Base-by-base conservation (phyloP, 331 rosid genomes). In the Dryas integrifolia region DNA sequence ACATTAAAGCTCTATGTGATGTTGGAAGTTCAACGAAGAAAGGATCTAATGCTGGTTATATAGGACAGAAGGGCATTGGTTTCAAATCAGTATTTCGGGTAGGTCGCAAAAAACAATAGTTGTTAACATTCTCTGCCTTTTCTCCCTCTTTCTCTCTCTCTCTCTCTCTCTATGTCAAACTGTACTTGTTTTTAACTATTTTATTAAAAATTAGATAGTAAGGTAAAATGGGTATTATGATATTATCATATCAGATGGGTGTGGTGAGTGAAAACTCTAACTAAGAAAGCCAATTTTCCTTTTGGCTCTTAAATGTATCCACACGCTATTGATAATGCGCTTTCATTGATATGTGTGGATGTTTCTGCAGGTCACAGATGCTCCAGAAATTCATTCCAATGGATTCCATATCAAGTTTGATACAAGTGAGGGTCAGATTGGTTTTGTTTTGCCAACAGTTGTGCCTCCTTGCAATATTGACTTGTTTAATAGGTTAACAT, bases 351-450 rank as follows among this genome's bases (percentile, higher is more conserved):
- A 41, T 9, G 56, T 24, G 55, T 38, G 75, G 78, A 63, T 74
- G 70, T 66, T 55, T 60, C 77, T 85, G 77, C 89, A 94, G 98
- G 86, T 94, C 75, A 91, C 98, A 45, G 96, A 94, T 85, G 90
- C 96, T 83, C 98, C 98, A n/a, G 96, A 94, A 85, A 94, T 94
- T 82, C 98, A 94, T 82, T 94, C 98, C 67, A 91, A 94, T 75
- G 97, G 98, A 39, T 94, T 94, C 73, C 98, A 94, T 84, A 87
- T 89, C 75, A 94, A 94, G 86, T 94, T 94, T 84, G 98, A 91
- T 80, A 89, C 88, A 62, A 85, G 96, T 74, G 93, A 94, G 80
- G 98, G 96, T 48, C 96, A 94, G 81, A 94, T 94, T 83, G 98
- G 98, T 74, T 94, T 94, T 85, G 92, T 94, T 84, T 83, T 94